These are phyloP conservation scores for Cyberlindnera mississippiensis DNA, from an alignment of 805 yeast genomes.

Conservation along the genomic window DNA sequence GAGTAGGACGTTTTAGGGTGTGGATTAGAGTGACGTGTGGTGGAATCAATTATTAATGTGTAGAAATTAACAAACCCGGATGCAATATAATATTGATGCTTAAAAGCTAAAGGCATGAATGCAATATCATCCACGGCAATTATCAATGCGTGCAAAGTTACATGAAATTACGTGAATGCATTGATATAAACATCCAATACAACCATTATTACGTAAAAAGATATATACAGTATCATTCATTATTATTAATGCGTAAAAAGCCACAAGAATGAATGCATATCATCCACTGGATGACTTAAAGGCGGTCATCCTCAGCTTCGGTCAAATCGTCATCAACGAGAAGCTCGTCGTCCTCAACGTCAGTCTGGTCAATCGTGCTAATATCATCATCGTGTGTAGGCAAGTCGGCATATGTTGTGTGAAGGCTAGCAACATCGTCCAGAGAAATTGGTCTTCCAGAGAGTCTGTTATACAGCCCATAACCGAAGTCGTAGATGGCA, in stretches of 20 bases:
- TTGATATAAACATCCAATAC: too few species aligned
- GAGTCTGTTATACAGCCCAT: conserved; percentile 6
- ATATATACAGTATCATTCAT: too few species aligned
- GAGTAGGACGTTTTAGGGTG: too few species aligned
- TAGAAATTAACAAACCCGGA: too few species aligned
- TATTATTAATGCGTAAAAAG: conserved; percentile 1
- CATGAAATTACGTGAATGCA: not conserved
- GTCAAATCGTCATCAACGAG: conserved; percentile 31
- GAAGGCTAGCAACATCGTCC: conserved; percentile 9
- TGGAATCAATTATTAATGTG: too few species aligned
- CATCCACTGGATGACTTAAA: conserved; percentile 3
- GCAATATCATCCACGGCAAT: too few species aligned
- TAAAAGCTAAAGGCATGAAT: too few species aligned
- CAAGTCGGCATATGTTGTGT: conserved; percentile 7
- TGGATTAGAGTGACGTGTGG: too few species aligned
- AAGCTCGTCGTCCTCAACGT: conserved; percentile 23
- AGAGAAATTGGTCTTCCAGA: conserved; percentile 19
- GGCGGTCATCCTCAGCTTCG: conserved; percentile 27
- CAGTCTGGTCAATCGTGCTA: conserved; percentile 12
- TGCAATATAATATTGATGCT: too few species aligned
- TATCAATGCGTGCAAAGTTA: too few species aligned
- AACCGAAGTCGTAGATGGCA: conserved; percentile 14
- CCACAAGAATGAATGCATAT: not conserved
- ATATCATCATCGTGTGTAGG: conserved; percentile 14
- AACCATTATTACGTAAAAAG: too few species aligned